These are phyloP conservation scores for Colletotrichum sp. DNA, from an alignment of 2,329 filamentous ascomycete species.

Conservation along the genomic window DNA sequence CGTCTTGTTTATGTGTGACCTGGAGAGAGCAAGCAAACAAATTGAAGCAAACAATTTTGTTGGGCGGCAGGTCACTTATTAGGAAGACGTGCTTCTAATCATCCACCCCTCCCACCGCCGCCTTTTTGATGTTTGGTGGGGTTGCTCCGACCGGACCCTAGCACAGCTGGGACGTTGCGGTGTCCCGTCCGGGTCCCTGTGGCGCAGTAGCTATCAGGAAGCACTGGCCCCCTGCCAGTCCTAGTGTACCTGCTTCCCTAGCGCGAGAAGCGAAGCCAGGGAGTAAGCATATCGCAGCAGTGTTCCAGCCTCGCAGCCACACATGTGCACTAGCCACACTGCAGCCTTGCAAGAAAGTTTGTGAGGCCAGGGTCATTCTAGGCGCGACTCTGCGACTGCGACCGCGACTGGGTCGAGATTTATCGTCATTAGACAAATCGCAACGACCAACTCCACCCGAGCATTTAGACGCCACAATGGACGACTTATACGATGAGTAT, in stretches of 20 bases:
- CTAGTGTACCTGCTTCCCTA: constrained; percentile 10
- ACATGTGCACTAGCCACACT: neutral
- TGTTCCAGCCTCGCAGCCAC: constrained; percentile 21
- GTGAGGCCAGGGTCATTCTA: constrained; percentile 13
- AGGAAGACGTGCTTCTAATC: neutral
- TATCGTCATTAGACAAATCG: neutral
- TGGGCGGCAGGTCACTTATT: constrained; percentile 10
- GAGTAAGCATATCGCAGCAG: neutral
- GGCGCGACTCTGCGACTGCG: neutral
- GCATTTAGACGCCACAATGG: constrained; percentile 61
- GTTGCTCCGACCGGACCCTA: constrained; percentile 4
- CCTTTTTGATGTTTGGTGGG: constrained; percentile 20
- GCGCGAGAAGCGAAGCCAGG: neutral
- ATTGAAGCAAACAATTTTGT: neutral
- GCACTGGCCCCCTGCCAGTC: neutral
- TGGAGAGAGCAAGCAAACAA: neutral
- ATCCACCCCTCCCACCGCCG: constrained; percentile 1
- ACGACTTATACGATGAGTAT: constrained; percentile 97
- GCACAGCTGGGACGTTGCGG: neutral
- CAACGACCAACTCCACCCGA: neutral
- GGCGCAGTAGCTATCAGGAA: constrained; percentile 16
- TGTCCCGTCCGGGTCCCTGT: neutral
- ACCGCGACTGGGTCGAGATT: constrained; percentile 2
- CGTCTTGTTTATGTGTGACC: neutral
- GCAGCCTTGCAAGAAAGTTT: constrained; percentile 25